A percentile compares a stretch with the other conserved stretches of the same genome.
Conservation (phyloP, 2,329 filamentous ascomycete genomes). For the Xylaria sp. region DNA sequence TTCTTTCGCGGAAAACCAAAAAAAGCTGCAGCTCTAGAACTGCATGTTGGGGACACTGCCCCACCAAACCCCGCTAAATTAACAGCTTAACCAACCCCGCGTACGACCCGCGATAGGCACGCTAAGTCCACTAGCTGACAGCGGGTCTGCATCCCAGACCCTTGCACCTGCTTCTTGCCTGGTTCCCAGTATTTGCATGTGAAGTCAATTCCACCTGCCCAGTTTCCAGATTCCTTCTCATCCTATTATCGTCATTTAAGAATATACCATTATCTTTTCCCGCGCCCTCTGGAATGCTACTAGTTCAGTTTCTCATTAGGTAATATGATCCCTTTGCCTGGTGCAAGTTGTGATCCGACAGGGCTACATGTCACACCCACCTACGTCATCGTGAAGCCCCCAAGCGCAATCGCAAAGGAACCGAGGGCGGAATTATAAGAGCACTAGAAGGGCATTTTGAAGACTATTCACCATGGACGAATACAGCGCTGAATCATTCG, state of each 20-base stretch:
- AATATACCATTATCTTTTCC: neutral
- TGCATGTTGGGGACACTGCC: neutral
- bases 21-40: constrained; percentile 27
- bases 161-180: neutral
- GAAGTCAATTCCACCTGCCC: constrained; percentile 25
- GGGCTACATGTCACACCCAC: neutral
- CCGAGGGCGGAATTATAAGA: constrained; percentile 12
- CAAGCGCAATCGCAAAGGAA: neutral
- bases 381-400: constrained; percentile 41
- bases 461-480: constrained; percentile 43
- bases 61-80: constrained; percentile 22
- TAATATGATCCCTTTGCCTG: constrained; percentile 1
- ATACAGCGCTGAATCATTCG: constrained; percentile 43
- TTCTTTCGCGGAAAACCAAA: constrained; percentile 20
- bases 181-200: constrained; percentile 28
- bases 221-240: neutral
- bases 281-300: neutral
- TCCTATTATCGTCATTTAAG: neutral
- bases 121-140: neutral
- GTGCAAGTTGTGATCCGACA: neutral
- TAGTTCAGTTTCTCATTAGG: neutral
- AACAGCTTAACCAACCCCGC: constrained; percentile 26
- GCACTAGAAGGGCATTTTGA: constrained; percentile 3
- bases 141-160: neutral
- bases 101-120: constrained; percentile 4